These are phyloP conservation scores for Phytopythium mirpurense DNA, from an alignment of 352 stramenopile genomes.

Conservation along the genomic window DNA sequence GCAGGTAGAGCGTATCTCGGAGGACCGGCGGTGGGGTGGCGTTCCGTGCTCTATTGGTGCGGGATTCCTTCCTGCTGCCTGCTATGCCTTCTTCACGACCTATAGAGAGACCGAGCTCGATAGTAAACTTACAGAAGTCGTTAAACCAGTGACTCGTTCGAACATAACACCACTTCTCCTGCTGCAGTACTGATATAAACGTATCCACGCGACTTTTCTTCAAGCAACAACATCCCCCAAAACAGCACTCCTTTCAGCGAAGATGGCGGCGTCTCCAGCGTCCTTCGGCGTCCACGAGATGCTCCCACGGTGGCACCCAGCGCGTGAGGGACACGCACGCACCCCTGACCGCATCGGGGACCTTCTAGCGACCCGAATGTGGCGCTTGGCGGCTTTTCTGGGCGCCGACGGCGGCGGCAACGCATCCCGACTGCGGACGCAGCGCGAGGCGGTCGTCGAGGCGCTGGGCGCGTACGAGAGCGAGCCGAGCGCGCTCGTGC, in stretches of 20 bases:
- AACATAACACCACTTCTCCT: no score
- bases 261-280: no score
- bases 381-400: background rate
- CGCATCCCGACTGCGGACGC: background rate
- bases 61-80: background rate
- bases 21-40: background rate
- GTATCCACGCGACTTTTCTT: no score
- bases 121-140: no score
- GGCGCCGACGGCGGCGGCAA: background rate
- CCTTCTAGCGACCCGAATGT: background rate
- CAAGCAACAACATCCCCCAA: no score
- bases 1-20: background rate
- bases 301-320: background rate
- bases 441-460: background rate
- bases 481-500: background rate
- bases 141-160: no score
- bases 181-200: no score
- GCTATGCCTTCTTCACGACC: background rate
- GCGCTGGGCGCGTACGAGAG: background rate
- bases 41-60: background rate
- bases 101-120: background rate
- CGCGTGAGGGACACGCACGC: background rate
- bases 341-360: background rate
- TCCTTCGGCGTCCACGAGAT: background rate
- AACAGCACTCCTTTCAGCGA: no score